phyloP scores from a whole-genome alignment of 1,284 basidiomycete species.

The Gomphus bonarii region DNA sequence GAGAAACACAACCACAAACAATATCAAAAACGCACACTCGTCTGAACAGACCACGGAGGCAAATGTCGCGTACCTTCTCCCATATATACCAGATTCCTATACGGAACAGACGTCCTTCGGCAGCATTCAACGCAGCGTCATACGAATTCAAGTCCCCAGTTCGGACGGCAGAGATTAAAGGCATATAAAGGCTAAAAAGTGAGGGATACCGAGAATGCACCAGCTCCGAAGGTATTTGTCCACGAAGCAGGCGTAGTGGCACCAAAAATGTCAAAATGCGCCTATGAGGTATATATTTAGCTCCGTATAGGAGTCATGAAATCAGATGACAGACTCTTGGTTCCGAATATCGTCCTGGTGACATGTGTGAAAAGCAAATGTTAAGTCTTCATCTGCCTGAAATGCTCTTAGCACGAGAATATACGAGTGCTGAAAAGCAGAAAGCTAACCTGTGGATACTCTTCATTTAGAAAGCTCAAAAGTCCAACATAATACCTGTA shows the following conservation, averaged over 20 bases:
- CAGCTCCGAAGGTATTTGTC: slow-evolving; percentile 65
- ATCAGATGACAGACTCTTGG: slow-evolving; percentile 53
- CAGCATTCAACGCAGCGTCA: slow-evolving; percentile 60
- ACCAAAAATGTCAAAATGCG: slow-evolving; percentile 87
- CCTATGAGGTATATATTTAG: slow-evolving; percentile 23
- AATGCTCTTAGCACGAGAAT: slow-evolving; percentile 2
- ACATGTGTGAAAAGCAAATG: slow-evolving; percentile 75
- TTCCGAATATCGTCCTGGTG: slow-evolving; percentile 58
- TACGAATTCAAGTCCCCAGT: slow-evolving; percentile 73
- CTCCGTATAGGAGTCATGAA: neutral
- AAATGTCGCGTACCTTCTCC: slow-evolving; percentile 82
- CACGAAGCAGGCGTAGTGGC: slow-evolving; percentile 78
- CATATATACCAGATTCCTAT: slow-evolving; percentile 80
- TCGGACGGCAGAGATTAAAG: slow-evolving; percentile 74
- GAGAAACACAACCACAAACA: neutral
- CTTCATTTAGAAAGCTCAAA: slow-evolving; percentile 87
- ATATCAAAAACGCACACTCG: slow-evolving; percentile 49
- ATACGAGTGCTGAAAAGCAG: neutral
- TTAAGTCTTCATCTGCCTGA: slow-evolving; percentile 76
- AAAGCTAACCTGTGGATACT: slow-evolving; percentile 62
- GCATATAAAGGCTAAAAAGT: slow-evolving; percentile 65
- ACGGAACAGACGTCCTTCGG: slow-evolving; percentile 64
- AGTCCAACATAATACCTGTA: slow-evolving; percentile 92
- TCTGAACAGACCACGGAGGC: slow-evolving; percentile 77
- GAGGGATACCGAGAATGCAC: slow-evolving; percentile 65